Conservation (phyloP, 257 asterid genomes). For the Scutellaria galericulata region DNA sequence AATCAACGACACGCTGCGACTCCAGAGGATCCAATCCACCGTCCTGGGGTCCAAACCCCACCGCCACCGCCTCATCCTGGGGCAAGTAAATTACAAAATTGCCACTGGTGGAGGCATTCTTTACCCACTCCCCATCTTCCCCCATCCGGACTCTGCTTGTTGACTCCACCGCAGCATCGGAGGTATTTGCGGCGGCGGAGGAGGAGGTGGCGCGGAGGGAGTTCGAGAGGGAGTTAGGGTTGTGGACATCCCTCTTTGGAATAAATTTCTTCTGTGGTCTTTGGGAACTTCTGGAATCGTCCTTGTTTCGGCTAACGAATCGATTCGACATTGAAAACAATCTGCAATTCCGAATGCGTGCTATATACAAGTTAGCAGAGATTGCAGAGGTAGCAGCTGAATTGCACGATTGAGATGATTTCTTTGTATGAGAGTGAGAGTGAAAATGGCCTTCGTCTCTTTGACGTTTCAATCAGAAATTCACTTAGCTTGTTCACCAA, state of each 20-base stretch:
- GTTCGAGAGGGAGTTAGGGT: slow-evolving; percentile 56
- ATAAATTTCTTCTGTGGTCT: slow-evolving; percentile 55
- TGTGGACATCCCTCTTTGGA: slow-evolving; percentile 55
- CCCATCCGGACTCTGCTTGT: slow-evolving; percentile 53
- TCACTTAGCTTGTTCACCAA: neutral
- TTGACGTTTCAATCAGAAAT: neutral
- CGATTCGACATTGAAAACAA: slow-evolving; percentile 59
- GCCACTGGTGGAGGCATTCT: slow-evolving; percentile 45
- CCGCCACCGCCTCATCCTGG: slow-evolving; percentile 97
- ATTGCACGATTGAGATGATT: neutral
- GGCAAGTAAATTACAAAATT: slow-evolving; percentile 83
- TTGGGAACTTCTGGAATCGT: slow-evolving; percentile 46
- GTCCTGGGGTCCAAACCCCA: slow-evolving; percentile 75
- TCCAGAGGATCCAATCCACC: slow-evolving; percentile 93
- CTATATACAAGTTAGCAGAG: neutral
- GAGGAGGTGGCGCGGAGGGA: slow-evolving; percentile 51
- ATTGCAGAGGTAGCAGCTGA: neutral
- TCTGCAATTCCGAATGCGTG: neutral
- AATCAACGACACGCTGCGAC: slow-evolving; percentile 91
- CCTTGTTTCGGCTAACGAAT: slow-evolving; percentile 39
- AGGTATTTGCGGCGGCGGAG: slow-evolving; percentile 27
- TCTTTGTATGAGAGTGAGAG: neutral
- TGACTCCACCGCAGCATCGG: slow-evolving; percentile 36
- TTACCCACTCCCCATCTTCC: slow-evolving; percentile 55
- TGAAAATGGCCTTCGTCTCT: neutral